Evolutionary conservation across 2,329 filamentous ascomycete genomes (phyloP).

Genomic region (Ilyonectria mors-panacis): DNA sequence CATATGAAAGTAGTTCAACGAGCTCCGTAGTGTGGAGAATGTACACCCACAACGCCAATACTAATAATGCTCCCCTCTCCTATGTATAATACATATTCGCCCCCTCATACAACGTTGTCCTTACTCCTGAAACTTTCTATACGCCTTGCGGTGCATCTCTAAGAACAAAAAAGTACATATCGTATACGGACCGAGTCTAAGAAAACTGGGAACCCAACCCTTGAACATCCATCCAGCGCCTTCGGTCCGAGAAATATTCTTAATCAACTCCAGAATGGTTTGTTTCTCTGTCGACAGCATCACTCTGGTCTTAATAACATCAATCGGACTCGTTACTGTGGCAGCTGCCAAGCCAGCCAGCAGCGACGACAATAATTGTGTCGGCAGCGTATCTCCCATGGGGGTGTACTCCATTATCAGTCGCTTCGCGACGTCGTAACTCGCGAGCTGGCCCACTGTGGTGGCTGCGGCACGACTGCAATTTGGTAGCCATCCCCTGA

Average conservation of each 20-base stretch:
- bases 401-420: slow-evolving; percentile 76
- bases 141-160: slow-evolving; percentile 85
- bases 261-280: slow-evolving; percentile 70
- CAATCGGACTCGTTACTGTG: slow-evolving; percentile 86
- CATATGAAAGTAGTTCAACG: no score
- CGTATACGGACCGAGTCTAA: slow-evolving; percentile 78
- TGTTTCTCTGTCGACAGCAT: slow-evolving; percentile 75
- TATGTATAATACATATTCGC: neutral
- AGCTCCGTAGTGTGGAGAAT: no score
- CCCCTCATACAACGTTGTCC: neutral
- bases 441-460: slow-evolving; percentile 87
- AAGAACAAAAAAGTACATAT: slow-evolving; percentile 87
- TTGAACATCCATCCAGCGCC: slow-evolving; percentile 87
- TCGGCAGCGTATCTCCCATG: slow-evolving; percentile 78
- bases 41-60: no score
- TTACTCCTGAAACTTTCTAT: slow-evolving; percentile 51
- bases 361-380: slow-evolving; percentile 84
- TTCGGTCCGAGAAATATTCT: slow-evolving; percentile 76
- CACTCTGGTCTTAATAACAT: slow-evolving; percentile 89
- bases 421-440: slow-evolving; percentile 85
- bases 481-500: slow-evolving; percentile 90
- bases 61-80: no score
- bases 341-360: slow-evolving; percentile 87
- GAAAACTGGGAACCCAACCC: slow-evolving; percentile 84
- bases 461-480: slow-evolving; percentile 84